Evolutionary conservation across 306 rosid species (phyloP).

Genomic region (Lathyrus sativus): DNA sequence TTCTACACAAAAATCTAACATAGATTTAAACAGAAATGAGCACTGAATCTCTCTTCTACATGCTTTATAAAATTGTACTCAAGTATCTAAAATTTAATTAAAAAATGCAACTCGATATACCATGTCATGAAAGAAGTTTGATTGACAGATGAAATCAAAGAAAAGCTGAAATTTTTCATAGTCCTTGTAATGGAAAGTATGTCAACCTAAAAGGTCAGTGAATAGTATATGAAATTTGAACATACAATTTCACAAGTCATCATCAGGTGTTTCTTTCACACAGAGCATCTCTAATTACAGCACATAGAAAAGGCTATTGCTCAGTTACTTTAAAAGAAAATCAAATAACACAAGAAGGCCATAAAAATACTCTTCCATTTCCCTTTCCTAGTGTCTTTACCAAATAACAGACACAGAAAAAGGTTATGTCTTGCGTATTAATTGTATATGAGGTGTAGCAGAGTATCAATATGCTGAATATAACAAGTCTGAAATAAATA

Average conservation of each 20-base stretch:
- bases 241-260: slow-evolving; percentile 1
- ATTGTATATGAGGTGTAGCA: slow-evolving; percentile 6
- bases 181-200: neutral
- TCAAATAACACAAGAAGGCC: neutral
- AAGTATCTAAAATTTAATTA: neutral
- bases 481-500: slow-evolving; percentile 3
- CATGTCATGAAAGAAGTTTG: neutral
- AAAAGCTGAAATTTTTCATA: too few species aligned
- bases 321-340: neutral
- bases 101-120: too few species aligned
- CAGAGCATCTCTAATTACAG: too few species aligned
- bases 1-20: too few species aligned
- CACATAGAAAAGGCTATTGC: neutral
- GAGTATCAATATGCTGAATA: slow-evolving; percentile 8
- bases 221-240: neutral
- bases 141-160: neutral
- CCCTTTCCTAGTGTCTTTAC: slow-evolving; percentile 11
- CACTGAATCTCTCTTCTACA: too few species aligned
- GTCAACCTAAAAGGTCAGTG: neutral
- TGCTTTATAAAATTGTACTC: neutral
- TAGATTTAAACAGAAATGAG: too few species aligned
- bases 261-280: neutral
- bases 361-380: slow-evolving; percentile 11
- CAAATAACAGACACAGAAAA: slow-evolving; percentile 15
- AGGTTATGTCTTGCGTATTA: neutral